Base-by-base conservation (phyloP, 164 flowering plant species). In the Liriodendron chinense region DNA sequence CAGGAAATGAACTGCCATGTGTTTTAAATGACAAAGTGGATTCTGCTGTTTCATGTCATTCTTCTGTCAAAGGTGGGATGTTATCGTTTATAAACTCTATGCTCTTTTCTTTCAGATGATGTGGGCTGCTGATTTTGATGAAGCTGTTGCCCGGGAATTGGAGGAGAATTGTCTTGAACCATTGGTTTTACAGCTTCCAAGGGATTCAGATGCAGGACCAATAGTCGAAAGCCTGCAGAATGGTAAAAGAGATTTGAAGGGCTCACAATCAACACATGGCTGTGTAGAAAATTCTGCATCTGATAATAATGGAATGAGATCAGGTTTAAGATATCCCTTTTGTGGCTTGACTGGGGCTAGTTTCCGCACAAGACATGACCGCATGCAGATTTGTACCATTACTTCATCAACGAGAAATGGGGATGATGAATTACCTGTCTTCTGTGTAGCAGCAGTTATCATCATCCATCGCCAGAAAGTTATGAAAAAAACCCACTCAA, bases 81-180 rank as follows among this genome's bases (percentile, higher is more conserved):
- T 8, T 63, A 62, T 63, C 16, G 10, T 62, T 68, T 57, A 12
- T 68, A 25, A 16, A 57, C 18, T n/a, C 16, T 57, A 26, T 53
- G 3, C 16, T 61, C 50, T 43, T 68, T 34, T 67, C 23, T 47
- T 70, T 73, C 87, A 94, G 98, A 94, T 94, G 98, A 94, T 94
- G 85, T 94, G 98, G 98, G 98, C 98, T 75, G 95, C 98, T 72
- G 98, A 94, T 84, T 94, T 91, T 85, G 88, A 87, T 85, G 93
- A 88, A 82, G 79, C 88, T 16, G 10, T 78, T 48, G 82, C 86
- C 28, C 82, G 64, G 71, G 83, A 83, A 65, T 82, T 89, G 34
- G 94, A 84, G 79, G 87, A 81, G 74, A 85, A 77, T 72, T 90
- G 95, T 82, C 88, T 90, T 24, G 92, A 90, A 76, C 83, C 88